Conservation (phyloP, 768 basidiomycete species). For the Clitopilus passeckerianus region DNA sequence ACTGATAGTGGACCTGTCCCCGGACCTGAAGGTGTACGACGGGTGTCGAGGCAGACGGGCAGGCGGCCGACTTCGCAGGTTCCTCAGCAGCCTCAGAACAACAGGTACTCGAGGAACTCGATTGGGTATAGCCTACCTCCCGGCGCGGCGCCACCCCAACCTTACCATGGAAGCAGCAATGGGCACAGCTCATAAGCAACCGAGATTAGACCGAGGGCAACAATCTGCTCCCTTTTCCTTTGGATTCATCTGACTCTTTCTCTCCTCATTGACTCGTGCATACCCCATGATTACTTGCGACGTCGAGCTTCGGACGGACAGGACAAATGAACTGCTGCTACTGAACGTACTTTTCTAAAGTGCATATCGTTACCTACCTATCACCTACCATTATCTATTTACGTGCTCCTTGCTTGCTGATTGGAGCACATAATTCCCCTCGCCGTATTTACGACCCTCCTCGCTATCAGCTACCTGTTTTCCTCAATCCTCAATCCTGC, state of each 20-base stretch:
- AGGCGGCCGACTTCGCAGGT: conserved; percentile 60
- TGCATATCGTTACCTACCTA: neutral
- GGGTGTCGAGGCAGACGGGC: conserved; percentile 61
- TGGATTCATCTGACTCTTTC: neutral
- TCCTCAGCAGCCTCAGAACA: conserved; percentile 36
- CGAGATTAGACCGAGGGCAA: neutral
- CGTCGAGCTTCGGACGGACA: neutral
- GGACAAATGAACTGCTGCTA: neutral
- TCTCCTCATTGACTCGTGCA: neutral
- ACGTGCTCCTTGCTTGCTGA: neutral
- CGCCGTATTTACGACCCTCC: neutral
- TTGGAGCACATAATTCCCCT: neutral
- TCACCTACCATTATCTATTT: neutral
- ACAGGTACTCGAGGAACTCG: conserved; percentile 67
- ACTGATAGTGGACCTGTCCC: conserved; percentile 84
- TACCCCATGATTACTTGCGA: neutral
- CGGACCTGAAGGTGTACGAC: conserved; percentile 69
- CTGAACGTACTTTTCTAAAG: neutral
- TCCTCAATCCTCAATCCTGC: neutral
- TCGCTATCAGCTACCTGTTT: neutral
- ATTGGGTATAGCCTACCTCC: conserved; percentile 56
- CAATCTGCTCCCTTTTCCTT: neutral
- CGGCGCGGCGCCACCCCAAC: conserved; percentile 66
- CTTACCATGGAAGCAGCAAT: conserved; percentile 18
- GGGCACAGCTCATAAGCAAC: neutral